Conservation (phyloP, 2,329 filamentous ascomycete genomes). For the Penicillium sp. region DNA sequence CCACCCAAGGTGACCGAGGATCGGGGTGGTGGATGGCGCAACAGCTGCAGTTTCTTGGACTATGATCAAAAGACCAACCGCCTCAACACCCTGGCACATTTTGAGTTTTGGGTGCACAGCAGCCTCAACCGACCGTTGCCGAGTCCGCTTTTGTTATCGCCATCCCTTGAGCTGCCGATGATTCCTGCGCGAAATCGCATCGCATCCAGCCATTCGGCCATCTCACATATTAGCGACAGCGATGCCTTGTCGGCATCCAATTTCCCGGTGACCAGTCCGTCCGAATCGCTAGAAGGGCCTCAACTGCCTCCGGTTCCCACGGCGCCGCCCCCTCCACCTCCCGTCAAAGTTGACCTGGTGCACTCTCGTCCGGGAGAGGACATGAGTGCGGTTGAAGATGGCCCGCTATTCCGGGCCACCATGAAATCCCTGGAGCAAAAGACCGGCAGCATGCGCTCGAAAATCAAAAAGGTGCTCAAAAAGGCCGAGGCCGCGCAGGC, state of each 20-base stretch:
- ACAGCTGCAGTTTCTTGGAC: slow-evolving; percentile 94
- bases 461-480: slow-evolving; percentile 95
- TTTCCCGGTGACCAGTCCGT: slow-evolving; percentile 24
- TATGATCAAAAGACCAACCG: slow-evolving; percentile 91
- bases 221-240: slow-evolving; percentile 70
- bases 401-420: slow-evolving; percentile 89
- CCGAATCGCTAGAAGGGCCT: slow-evolving; percentile 25
- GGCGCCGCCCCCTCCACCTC: slow-evolving; percentile 25
- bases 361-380: slow-evolving; percentile 82
- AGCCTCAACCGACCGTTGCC: slow-evolving; percentile 26
- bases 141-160: slow-evolving; percentile 60
- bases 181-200: slow-evolving; percentile 72
- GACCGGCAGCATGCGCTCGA: slow-evolving; percentile 84
- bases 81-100: slow-evolving; percentile 79
- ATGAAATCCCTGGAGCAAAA: slow-evolving; percentile 96
- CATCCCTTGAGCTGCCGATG: slow-evolving; percentile 65
- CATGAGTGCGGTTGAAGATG: slow-evolving; percentile 78
- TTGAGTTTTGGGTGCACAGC: slow-evolving; percentile 93
- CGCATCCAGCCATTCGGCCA: slow-evolving; percentile 79
- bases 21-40: slow-evolving; percentile 86
- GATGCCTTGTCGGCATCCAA: slow-evolving; percentile 47
- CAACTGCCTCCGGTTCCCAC: slow-evolving; percentile 15
- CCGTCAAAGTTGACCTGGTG: slow-evolving; percentile 78
- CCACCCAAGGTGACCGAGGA: slow-evolving; percentile 78
- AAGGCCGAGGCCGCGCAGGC: slow-evolving; percentile 82